A percentile compares a stretch with the other conserved stretches of the same genome.
Conservation (phyloP, 1,284 basidiomycete species). For the Ceratobasidium theobromae region DNA sequence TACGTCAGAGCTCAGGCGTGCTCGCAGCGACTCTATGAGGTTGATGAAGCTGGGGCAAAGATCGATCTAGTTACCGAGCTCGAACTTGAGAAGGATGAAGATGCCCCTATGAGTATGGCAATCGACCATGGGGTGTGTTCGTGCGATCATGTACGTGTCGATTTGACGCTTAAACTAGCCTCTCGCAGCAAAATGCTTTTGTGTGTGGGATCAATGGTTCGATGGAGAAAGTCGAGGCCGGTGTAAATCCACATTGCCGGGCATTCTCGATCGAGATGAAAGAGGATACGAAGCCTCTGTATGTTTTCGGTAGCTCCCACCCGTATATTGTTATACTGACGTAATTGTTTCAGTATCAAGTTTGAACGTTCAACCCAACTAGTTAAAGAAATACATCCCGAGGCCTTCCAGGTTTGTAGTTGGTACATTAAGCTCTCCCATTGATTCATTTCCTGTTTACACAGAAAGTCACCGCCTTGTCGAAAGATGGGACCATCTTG, state of each 20-base stretch:
- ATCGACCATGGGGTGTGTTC: conserved; percentile 59
- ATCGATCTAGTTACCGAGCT: conserved; percentile 67
- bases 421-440: background rate
- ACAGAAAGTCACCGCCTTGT: conserved; percentile 78
- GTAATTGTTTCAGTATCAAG: conserved; percentile 9
- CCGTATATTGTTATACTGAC: conserved; percentile 18
- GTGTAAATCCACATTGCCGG: conserved; percentile 81
- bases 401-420: conserved; percentile 78
- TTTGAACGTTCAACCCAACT: conserved; percentile 22
- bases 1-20: background rate
- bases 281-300: conserved; percentile 54
- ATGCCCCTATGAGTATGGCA: conserved; percentile 92
- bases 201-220: conserved; percentile 86
- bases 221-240: conserved; percentile 58
- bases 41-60: conserved; percentile 56
- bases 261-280: conserved; percentile 55
- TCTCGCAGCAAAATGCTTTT: conserved; percentile 44
- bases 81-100: conserved; percentile 76
- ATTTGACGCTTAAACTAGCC: conserved; percentile 11
- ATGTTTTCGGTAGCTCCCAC: conserved; percentile 37
- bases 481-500: conserved; percentile 60
- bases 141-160: conserved; percentile 14
- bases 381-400: conserved; percentile 57
- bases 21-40: conserved; percentile 67
- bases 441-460: conserved; percentile 33